phyloP scores from a whole-genome alignment of 345 rosid genomes.

The Lepidium didymum region DNA sequence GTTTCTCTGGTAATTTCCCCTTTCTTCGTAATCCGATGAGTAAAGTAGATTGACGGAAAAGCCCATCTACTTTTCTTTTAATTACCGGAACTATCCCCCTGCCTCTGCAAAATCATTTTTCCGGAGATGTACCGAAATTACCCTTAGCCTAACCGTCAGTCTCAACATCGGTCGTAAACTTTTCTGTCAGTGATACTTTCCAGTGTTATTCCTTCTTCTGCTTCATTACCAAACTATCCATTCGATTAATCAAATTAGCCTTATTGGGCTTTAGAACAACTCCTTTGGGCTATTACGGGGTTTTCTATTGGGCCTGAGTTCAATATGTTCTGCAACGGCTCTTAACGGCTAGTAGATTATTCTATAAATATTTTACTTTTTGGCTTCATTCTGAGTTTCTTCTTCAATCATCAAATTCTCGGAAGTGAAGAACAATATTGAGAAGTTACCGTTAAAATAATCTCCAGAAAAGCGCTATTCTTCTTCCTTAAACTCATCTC shows the following conservation, averaged over 20 bases:
- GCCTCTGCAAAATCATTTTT: neutral
- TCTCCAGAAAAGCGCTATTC: conserved; percentile 12
- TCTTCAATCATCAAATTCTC: neutral
- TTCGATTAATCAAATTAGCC: neutral
- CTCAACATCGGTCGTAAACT: neutral
- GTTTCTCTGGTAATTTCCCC: conserved; percentile 10
- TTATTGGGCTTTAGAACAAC: too few relatives aligned
- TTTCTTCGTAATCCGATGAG: conserved; percentile 15
- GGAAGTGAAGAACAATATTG: neutral
- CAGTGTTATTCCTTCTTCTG: neutral
- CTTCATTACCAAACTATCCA: neutral
- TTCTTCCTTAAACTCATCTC: neutral
- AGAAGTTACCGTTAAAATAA: conserved; percentile 11
- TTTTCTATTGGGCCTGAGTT: neutral
- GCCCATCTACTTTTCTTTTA: conserved; percentile 25
- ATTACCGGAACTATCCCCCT: conserved; percentile 23
- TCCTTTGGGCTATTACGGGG: neutral
- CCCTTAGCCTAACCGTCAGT: conserved; percentile 17
- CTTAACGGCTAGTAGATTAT: conserved; percentile 20
- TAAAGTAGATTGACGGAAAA: conserved; percentile 33
- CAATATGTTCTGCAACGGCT: conserved; percentile 11
- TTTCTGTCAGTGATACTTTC: conserved; percentile 2
- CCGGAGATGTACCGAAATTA: conserved; percentile 23
- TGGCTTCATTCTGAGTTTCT: neutral
- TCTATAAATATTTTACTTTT: neutral